Evolutionary conservation across 106 monocot genomes (phyloP).

Genomic region (Dioscorea zingiberensis): DNA sequence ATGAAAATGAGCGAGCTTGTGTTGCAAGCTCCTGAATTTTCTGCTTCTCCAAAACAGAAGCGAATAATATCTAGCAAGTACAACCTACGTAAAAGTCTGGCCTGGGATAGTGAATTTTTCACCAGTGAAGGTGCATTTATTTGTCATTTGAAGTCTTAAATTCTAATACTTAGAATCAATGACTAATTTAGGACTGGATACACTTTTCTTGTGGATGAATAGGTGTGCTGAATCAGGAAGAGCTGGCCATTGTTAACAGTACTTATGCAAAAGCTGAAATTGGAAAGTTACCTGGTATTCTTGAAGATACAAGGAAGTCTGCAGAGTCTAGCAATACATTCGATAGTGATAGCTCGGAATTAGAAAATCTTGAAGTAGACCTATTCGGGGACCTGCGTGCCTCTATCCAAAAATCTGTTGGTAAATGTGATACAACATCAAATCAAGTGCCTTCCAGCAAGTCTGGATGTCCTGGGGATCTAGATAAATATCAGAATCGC

Average conservation of each 20-base stretch:
- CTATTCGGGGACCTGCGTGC: conserved; percentile 58
- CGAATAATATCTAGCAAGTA: conserved; percentile 8
- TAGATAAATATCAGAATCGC: conserved; percentile 4
- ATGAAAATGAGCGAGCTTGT: background rate
- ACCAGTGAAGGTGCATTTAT: background rate
- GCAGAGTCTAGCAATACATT: conserved; percentile 58
- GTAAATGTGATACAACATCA: conserved; percentile 15
- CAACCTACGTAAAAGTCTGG: conserved; percentile 37
- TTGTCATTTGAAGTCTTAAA: background rate
- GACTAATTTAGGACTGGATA: background rate
- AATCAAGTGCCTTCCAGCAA: background rate
- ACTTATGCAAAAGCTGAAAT: conserved; percentile 32
- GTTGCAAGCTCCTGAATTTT: conserved; percentile 2
- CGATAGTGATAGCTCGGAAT: conserved; percentile 40
- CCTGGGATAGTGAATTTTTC: conserved; percentile 34
- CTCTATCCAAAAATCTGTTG: conserved; percentile 45
- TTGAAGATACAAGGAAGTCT: conserved; percentile 55
- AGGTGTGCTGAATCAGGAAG: conserved; percentile 84
- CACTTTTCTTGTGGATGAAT: conserved; percentile 4
- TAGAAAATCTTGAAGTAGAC: conserved; percentile 58
- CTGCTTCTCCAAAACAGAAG: conserved; percentile 12
- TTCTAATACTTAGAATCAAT: background rate
- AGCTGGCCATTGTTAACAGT: conserved; percentile 59
- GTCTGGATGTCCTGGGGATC: conserved; percentile 2
- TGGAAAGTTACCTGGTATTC: conserved; percentile 37